phyloP scores from a whole-genome alignment of 106 monocot species.

The Dendrobium chrysotoxum region DNA sequence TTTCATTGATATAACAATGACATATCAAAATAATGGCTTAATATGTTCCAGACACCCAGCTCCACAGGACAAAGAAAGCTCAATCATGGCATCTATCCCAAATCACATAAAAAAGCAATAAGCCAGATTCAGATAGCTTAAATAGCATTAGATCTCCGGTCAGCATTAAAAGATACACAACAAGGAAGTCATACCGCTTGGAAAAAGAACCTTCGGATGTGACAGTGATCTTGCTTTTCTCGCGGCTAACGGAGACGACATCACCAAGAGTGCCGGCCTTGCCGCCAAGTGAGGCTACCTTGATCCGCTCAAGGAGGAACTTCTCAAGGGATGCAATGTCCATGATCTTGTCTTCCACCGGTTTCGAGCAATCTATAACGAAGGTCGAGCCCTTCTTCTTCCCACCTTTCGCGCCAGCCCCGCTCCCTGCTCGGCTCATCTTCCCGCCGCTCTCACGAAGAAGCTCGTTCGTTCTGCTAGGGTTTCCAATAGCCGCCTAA shows the following conservation, averaged over 20 bases:
- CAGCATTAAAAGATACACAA: neutral
- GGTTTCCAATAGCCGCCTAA: neutral
- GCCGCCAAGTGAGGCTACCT: constrained; percentile 56
- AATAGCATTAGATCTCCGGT: neutral
- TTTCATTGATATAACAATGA: neutral
- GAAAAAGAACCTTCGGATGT: constrained; percentile 69
- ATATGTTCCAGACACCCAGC: neutral
- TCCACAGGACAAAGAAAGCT: neutral
- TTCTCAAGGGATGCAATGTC: constrained; percentile 87
- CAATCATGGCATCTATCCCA: neutral
- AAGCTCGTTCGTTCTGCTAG: neutral
- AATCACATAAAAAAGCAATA: neutral
- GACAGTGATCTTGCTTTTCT: constrained; percentile 68
- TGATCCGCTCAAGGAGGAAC: constrained; percentile 88
- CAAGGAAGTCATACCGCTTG: constrained; percentile 35
- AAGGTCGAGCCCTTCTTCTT: constrained; percentile 50
- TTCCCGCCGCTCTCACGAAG: neutral
- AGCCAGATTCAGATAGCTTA: neutral
- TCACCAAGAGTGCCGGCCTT: constrained; percentile 76
- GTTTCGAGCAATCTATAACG: constrained; percentile 54
- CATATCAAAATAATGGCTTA: neutral
- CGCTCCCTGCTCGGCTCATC: constrained; percentile 7
- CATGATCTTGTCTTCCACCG: constrained; percentile 82
- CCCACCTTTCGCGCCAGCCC: constrained; percentile 15
- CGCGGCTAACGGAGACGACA: constrained; percentile 44